Base-by-base conservation (phyloP, 345 rosid species). In the Gossypium sturtianum region DNA sequence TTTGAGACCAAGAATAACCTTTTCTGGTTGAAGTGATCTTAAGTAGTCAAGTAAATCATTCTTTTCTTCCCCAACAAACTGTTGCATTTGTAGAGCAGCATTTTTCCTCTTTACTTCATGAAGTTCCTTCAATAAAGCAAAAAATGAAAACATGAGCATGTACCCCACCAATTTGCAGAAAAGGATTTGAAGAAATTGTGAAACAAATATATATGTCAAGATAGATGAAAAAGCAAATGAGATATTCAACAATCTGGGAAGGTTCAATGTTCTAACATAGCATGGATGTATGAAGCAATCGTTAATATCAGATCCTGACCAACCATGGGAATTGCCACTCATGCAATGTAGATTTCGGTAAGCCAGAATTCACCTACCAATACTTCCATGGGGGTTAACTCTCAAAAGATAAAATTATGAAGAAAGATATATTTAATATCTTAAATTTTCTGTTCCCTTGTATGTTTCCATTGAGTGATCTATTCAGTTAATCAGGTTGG, bases 11-110 rank as follows among this genome's bases (percentile, higher is more conserved):
- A 60, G 12, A 4, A 15, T 62, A 73, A 94, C 98, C 98, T 94
- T 94, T 81, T 94, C 98, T 44, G 98, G 98, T 80, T 89, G 89
- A 68, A 94, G 77, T 6, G 98, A 94, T 82, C 98, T 86, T 82
- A 94, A 84, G 82, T 92, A 94, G 85, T 94, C 98, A 78, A 94
- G 82, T 76, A 92, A 80, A 87, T 94, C 98, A 78, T 94, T 94
- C 89, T 89, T 91, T 87, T 94, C 98, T 88, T 94, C 98, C 0
- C 98, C 96, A 64, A 94, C 98, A 83, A 94, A 92, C 77, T 91
- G 98, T 77, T 92, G 98, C 98, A 94, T 92, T 77, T 92, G 98
- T 80, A 94, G 91, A 74, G 98, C 98, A 72, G 91, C 93, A 71
- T 83, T 94, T 84, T 89, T 91, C 80, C 97, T 88, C 84, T 89